These are phyloP conservation scores for Luvunga scandens DNA, from an alignment of 345 rosid species.

Conservation along the genomic window DNA sequence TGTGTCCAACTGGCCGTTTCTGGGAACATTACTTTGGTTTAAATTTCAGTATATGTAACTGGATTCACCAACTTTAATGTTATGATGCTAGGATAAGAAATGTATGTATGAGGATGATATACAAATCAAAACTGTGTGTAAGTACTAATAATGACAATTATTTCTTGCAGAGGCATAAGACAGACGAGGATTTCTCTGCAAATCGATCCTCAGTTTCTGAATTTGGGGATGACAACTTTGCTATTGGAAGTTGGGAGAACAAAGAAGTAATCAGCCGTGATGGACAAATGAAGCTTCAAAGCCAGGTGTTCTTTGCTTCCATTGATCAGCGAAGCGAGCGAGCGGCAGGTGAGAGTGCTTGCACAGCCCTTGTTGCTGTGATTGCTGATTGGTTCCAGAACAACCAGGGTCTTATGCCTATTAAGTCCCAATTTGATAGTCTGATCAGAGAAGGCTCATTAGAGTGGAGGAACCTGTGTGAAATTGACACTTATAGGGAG, in stretches of 20 bases:
- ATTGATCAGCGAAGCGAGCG: conserved; percentile 92
- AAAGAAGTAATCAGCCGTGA: conserved; percentile 84
- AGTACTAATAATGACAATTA: neutral
- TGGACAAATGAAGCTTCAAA: conserved; percentile 79
- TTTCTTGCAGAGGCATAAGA: conserved; percentile 61
- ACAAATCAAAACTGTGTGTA: neutral
- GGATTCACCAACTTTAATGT: neutral
- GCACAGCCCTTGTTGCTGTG: conserved; percentile 93
- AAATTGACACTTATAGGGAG: conserved; percentile 65
- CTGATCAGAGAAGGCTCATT: conserved; percentile 90
- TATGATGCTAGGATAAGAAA: neutral
- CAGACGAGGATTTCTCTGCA: conserved; percentile 61
- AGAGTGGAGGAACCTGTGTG: conserved; percentile 93
- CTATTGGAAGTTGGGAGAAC: conserved; percentile 84
- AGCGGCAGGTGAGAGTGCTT: conserved; percentile 97
- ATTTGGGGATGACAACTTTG: conserved; percentile 92
- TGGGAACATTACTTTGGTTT: neutral
- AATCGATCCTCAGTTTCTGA: conserved; percentile 68
- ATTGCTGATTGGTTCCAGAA: conserved; percentile 91
- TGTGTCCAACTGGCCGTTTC: neutral
- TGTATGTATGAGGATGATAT: neutral
- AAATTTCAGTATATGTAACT: neutral
- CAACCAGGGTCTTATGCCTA: conserved; percentile 74
- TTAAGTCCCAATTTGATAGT: conserved; percentile 87
- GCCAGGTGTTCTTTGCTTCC: conserved; percentile 79